Evolutionary conservation across 495 filamentous ascomycete genomes (phyloP), one percentile per base, ranked within the genome.

Genomic region (Trichoderma erinaceum): DNA sequence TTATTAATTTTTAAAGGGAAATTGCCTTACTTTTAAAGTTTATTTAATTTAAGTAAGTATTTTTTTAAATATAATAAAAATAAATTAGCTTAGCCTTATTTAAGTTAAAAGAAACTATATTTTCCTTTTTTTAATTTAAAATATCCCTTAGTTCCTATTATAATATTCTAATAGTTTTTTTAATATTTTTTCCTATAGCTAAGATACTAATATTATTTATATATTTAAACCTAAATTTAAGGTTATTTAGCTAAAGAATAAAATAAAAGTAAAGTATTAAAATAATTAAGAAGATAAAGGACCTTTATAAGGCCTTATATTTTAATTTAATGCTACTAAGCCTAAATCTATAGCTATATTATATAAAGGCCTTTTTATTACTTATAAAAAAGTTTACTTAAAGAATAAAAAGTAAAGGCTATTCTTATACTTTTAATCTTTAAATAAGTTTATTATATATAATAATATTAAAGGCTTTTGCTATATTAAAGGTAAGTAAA

Each of bases 1-100:
- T 70, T 70, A 74, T 52, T 74, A 74, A 46, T 4, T 46, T 46
- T 46, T 46, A 46, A 16, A 46, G 12, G 5, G 21, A 3, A 56
- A 21, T 56, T 4, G 2, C 6, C 10, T 21, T 10, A 6, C 21
- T 25, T 6, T 56, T 56, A 56, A 25, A 25, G 6, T 56, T 21
- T 25, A 21, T 56, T 6, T 25, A 23, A 5, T 21, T 56, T 25
- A 21, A 11, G 5, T 7, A 18, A 3, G 18, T 46, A 4, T 46
- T 5, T 25, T 6, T 56, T 21, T 56, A n/a, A 7, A 18, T 46
- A 46, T 46, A 46, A 12, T 46, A 46, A 16, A 46, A 46, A 5
- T 46, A 16, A 16, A 46, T 16, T 16, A 46, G 4, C 4, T 46
- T 46, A 16, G 18, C 18, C 18, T 46, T 46, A 46, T 46, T 46